Evolutionary conservation across 805 yeast genomes (phyloP), one percentile per base, ranked within the genome.

Genomic region (Pichia thaimueangensis): DNA sequence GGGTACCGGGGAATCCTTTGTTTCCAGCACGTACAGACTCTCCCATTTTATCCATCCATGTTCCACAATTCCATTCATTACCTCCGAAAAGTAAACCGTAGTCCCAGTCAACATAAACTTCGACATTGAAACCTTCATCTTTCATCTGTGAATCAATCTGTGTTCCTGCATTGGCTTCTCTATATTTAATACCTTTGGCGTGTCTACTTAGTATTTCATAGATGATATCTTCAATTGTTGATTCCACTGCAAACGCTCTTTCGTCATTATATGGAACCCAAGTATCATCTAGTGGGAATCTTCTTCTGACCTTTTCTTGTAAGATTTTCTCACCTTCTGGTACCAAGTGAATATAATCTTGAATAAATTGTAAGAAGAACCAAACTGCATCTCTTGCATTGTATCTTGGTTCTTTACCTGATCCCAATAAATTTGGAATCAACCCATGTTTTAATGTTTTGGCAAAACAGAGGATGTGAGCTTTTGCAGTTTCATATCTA

Each of bases 21-120:
- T 78, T 81, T 1, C 83, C 82, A 0, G 97, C 96, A 43, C 64
- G 70, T 28, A 63, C 78, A 56, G 95, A 85, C 65, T 93, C 97
- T 21, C 98, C 98, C 97, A 91, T 91, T 65, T 91, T 91, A 64
- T 91, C 98, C 96, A 89, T 91, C 98, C 98, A 91, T 0, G 98
- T 93, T 19, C 98, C 98, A 67, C 98, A 91, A 59, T 91, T 91
- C 60, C 65, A 77, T 61, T 85, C 95, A 37, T 86, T 85, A 2
- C 98, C 97, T 35, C 97, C 98, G 60, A 78, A 83, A 4, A 89
- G 68, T 24, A 93, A 65, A 1, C 98, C 98, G 11, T 85, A 88
- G 0, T 67, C 55, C 97, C 97, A 91, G 59, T 91, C 97, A 35
- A 89, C 87, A 45, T 64, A 55, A 2, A 89, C 74, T 49, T 76